Percentiles rank a stretch among this genome's conserved stretches.
phyloP scores from a whole-genome alignment of 2,329 filamentous ascomycete genomes.

The Pezicula rhizophila region DNA sequence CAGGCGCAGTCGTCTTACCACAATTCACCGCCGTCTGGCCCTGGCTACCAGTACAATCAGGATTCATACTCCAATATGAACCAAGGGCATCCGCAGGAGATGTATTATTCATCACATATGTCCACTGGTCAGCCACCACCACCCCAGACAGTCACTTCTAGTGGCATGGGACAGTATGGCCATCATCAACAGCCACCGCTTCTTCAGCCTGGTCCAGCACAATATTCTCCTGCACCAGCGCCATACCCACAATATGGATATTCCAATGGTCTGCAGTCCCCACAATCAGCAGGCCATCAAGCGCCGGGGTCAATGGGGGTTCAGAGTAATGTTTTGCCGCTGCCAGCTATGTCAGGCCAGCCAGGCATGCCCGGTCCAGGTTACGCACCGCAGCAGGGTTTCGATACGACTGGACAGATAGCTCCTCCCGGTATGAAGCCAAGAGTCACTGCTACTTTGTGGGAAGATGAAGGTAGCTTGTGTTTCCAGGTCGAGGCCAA shows the following conservation, averaged over 20 bases:
- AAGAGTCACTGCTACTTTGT: constrained; percentile 88
- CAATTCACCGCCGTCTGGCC: constrained; percentile 28
- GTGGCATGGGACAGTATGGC: constrained; percentile 69
- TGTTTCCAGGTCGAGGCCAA: constrained; percentile 98
- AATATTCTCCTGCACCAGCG: constrained; percentile 54
- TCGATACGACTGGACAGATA: constrained; percentile 85
- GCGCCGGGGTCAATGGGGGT: constrained; percentile 65
- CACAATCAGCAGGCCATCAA: constrained; percentile 60
- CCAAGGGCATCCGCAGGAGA: constrained; percentile 64
- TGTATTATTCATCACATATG: constrained; percentile 81
- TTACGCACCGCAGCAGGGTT: constrained; percentile 44
- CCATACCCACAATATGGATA: constrained; percentile 69
- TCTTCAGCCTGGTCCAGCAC: constrained; percentile 64
- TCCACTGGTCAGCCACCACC: constrained; percentile 69
- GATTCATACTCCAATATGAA: constrained; percentile 61
- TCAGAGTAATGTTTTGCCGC: constrained; percentile 61
- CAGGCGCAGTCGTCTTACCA: constrained; percentile 29
- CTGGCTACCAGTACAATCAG: constrained; percentile 35
- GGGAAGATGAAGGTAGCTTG: constrained; percentile 96
- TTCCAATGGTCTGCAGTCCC: constrained; percentile 71
- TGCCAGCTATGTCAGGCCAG: constrained; percentile 49
- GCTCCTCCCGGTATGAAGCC: constrained; percentile 94
- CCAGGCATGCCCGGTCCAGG: constrained; percentile 41
- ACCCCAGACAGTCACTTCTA: constrained; percentile 71
- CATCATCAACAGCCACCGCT: constrained; percentile 69